Conservation (phyloP, 345 rosid genomes). For the Geranium rotundifolium region DNA sequence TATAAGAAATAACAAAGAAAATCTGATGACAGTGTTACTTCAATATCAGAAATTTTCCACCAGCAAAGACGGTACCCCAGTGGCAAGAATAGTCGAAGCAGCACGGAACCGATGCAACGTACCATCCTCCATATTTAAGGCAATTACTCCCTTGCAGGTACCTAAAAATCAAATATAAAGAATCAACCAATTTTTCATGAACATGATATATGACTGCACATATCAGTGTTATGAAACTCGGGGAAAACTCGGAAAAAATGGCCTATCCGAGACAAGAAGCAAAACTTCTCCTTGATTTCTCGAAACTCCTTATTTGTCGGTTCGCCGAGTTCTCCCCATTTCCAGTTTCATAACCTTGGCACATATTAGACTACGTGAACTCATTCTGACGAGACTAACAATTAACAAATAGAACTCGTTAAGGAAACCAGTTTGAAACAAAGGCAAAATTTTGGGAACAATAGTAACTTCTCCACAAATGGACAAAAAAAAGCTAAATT, state of each 20-base stretch:
- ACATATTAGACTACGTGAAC: not conserved
- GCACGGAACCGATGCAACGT: constrained; percentile 78
- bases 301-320: too few species aligned
- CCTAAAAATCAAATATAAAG: constrained; percentile 41
- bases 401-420: not conserved
- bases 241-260: too few species aligned
- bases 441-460: not conserved
- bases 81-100: constrained; percentile 82
- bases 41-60: not conserved
- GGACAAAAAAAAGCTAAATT: too few species aligned
- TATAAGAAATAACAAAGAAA: constrained; percentile 18
- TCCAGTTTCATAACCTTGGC: too few species aligned
- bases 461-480: not conserved
- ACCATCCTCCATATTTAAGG: constrained; percentile 94
- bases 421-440: not conserved
- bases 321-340: too few species aligned
- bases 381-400: not conserved
- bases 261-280: too few species aligned
- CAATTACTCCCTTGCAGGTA: constrained; percentile 90
- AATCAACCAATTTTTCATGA: constrained; percentile 5
- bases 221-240: too few species aligned
- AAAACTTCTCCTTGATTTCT: too few species aligned
- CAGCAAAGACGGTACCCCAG: constrained; percentile 47
- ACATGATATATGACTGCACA: not conserved
- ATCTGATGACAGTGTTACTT: not conserved